Percentiles rank a stretch among this genome's conserved stretches.
Evolutionary conservation across 2,329 filamentous ascomycete genomes (phyloP).

Genomic region (Uncinocarpus reesii): DNA sequence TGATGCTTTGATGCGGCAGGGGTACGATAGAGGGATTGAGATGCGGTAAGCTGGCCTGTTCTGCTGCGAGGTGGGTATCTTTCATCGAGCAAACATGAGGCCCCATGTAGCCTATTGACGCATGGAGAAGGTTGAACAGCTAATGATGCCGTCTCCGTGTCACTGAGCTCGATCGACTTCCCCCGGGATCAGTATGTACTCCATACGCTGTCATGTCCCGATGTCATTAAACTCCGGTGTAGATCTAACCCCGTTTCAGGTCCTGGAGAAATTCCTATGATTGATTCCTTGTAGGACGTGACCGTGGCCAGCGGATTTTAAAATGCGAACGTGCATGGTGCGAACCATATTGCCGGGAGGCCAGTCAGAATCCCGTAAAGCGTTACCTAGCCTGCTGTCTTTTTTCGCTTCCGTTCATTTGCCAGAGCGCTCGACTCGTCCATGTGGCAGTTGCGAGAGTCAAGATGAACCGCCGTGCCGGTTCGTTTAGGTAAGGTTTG

Average conservation of each 20-base stretch:
- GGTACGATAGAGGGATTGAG: neutral
- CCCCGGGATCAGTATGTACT: neutral
- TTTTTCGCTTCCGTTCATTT: neutral
- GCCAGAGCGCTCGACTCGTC: neutral
- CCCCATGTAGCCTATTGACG: neutral
- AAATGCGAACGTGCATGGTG: slow-evolving; percentile 10
- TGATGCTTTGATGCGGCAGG: slow-evolving; percentile 4
- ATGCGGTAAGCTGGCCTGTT: neutral
- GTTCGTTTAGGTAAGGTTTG: neutral
- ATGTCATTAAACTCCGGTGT: neutral
- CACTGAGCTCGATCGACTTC: neutral
- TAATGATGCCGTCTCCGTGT: neutral
- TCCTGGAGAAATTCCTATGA: neutral
- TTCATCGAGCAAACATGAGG: slow-evolving; percentile 7
- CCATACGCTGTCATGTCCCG: neutral
- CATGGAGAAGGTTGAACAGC: neutral
- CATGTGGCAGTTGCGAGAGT: slow-evolving; percentile 7
- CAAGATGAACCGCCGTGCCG: slow-evolving; percentile 4
- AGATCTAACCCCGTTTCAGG: slow-evolving; percentile 8
- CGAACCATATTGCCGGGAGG: slow-evolving; percentile 7
- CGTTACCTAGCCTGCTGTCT: neutral
- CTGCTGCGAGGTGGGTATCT: neutral
- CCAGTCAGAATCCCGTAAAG: slow-evolving; percentile 1
- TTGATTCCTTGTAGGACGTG: neutral
- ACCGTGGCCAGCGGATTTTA: neutral